Base-by-base conservation (phyloP, 148 eudicot species). In the Spergularia marina region DNA sequence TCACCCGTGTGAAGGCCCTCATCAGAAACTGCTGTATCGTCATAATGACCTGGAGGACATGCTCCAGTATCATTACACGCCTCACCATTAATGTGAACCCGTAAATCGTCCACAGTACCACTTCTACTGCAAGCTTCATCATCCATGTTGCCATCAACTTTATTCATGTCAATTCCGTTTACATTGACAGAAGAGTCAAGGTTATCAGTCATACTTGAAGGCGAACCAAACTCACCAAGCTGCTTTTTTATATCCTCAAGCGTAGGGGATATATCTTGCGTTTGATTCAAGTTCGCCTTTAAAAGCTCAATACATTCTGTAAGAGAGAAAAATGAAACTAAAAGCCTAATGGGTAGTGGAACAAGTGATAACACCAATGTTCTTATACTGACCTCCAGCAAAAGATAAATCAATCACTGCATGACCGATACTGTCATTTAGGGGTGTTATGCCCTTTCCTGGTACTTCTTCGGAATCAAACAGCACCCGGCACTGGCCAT, bases 381-480 rank as follows among this genome's bases (percentile, higher is more conserved):
- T 25, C 47, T 41, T 67, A 15, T 2, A 73, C 84, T 60, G 14
- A 92, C 98, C 98, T 84, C 79, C 84, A 59, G 92, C 97, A 85
- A 91, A 90, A 77, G 96, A 82, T 10, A 94, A 54, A 78, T 94
- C 98, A 73, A 94, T 86, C 65, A 79, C 76, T 67, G 87, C 87
- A 57, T 79, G 56, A 34, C 44, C 71, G 47, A 60, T 53, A n/a
- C 76, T 78, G 47, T 79, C 89, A 84, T 74, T 72, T 16, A 57
- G 61, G n/a, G 84, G 75, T 66, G 87, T 55, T 53, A 76, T 78
- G 73, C 90, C 86, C 77, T 86, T 92, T 71, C 89, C 97, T 68
- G 98, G 98, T 15, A 94, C 81, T 84, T 94, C 98, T 75, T 80
- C 78, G 65, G 98, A 94, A 89, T 94, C 98, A 94, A 94, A 94